Conservation (phyloP, 129 eudicot species). For the Flaveria sonorensis region DNA sequence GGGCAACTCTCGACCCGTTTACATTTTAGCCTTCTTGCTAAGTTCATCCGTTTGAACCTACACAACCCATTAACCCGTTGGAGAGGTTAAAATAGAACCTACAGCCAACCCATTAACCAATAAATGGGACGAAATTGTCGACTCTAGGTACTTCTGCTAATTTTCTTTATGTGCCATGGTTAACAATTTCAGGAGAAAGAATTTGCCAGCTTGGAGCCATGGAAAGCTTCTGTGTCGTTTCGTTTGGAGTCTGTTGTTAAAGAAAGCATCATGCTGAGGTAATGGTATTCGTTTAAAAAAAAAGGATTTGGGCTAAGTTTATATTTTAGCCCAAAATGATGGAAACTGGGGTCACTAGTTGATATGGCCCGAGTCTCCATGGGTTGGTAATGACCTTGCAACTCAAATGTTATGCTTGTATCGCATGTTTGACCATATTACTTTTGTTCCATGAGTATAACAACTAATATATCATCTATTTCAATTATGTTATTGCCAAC, state of each 20-base stretch:
- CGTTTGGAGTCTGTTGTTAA: constrained; percentile 51
- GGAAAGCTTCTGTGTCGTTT: constrained; percentile 60
- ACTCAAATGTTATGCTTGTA: too few relatives aligned
- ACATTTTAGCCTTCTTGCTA: background rate
- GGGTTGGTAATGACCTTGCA: too few relatives aligned
- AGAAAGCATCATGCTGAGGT: constrained; percentile 78
- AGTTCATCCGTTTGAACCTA: background rate
- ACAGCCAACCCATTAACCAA: background rate
- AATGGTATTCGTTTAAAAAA: constrained; percentile 4
- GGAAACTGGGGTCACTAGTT: background rate
- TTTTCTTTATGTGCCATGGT: background rate
- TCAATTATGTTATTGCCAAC: background rate
- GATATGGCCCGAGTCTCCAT: background rate
- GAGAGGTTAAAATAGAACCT: background rate
- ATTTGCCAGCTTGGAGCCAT: constrained; percentile 48
- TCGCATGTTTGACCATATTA: too few relatives aligned
- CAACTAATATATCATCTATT: too few relatives aligned
- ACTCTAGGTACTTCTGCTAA: background rate
- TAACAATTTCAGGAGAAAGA: constrained; percentile 58
- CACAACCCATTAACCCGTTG: too few relatives aligned
- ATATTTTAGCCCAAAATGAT: background rate
- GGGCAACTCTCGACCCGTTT: background rate
- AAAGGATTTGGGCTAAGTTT: background rate
- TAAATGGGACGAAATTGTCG: background rate
- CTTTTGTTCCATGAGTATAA: too few relatives aligned